Conservation (phyloP, 805 yeast species). For the Wickerhamomyces subpelliculosus region DNA sequence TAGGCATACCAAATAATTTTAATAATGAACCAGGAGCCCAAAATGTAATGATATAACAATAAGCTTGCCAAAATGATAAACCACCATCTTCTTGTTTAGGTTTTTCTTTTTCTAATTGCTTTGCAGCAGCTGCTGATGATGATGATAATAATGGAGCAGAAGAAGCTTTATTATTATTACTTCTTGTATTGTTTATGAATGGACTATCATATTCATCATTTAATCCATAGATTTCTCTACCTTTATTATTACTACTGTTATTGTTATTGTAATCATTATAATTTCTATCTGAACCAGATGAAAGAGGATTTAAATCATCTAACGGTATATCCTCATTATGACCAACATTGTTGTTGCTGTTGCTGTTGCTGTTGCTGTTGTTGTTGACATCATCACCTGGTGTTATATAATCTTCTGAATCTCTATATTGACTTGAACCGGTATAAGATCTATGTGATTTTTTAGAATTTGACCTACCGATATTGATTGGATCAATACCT, state of each 20-base stretch:
- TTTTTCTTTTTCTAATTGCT: neutral
- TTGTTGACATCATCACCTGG: no score
- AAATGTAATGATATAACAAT: constrained; percentile 75
- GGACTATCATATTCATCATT: constrained; percentile 46
- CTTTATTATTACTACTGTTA: no score
- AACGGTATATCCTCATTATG: constrained; percentile 13
- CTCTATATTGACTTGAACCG: neutral
- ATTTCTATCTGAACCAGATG: constrained; percentile 1
- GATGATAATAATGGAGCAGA: neutral
- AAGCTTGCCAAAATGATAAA: constrained; percentile 64
- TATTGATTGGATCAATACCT: constrained; percentile 54
- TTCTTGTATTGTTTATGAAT: no score
- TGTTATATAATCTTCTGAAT: constrained; percentile 3
- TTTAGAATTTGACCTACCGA: constrained; percentile 10
- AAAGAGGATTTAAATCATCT: constrained; percentile 11
- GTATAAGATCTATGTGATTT: constrained; percentile 8
- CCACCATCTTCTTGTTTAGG: constrained; percentile 7
- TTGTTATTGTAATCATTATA: no score
- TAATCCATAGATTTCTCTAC: constrained; percentile 49
- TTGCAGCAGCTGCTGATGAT: no score
- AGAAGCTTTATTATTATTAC: constrained; percentile 2
- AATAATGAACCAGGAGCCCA: constrained; percentile 86
- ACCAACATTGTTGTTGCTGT: neutral
- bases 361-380: neutral
- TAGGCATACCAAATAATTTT: constrained; percentile 66